Evolutionary conservation across 352 stramenopile genomes (phyloP), one percentile per base, ranked within the genome.

Genomic region (Thalassiosira pacifica): DNA sequence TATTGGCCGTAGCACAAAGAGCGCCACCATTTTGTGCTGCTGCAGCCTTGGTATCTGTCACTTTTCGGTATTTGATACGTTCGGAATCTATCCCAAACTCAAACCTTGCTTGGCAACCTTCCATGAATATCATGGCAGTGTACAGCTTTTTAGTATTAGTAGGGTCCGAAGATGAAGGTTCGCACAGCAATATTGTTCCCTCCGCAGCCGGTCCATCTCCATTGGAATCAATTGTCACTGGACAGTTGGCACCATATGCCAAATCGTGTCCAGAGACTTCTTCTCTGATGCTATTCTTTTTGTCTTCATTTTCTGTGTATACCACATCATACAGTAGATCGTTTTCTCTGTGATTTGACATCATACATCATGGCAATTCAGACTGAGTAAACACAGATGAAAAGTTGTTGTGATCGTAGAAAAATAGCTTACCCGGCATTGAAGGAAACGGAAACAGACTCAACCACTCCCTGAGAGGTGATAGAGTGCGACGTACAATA

Each of bases 101-200:
- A 72, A 67, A 83, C 24, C 55, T 22, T 57, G 27, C 31, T 55
- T 53, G 16, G 32, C 26, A 66, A 10, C 48, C 53, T 18, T 77
- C 31, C 53, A 69, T 83, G 22, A 27, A 48, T 53, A 83, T 76
- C 76, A 83, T 83, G 53, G 55, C 76, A 45, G 76, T 77, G 24
- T 83, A 83, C 42, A 76, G 16, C 53, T 77, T 24, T 71, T 72
- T 82, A 8, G 48, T 42, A 37, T 72, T 82, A 8, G 48, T 42
- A 37, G 64, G 27, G n/a, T 73, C 5, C 19, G 57, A 26, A 68
- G 63, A 24, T 16, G 76, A 71, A 71, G 48, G 32, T 27, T 83
- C 66, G 29, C 65, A 67, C 6, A 76, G 24, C 26, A 77, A 32
- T 24, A 74, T 42, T 24, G 34, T 64, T 22, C 61, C 61, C 16